Evolutionary conservation across 257 asterid genomes (phyloP).

Genomic region (Penstemon davidsonii): DNA sequence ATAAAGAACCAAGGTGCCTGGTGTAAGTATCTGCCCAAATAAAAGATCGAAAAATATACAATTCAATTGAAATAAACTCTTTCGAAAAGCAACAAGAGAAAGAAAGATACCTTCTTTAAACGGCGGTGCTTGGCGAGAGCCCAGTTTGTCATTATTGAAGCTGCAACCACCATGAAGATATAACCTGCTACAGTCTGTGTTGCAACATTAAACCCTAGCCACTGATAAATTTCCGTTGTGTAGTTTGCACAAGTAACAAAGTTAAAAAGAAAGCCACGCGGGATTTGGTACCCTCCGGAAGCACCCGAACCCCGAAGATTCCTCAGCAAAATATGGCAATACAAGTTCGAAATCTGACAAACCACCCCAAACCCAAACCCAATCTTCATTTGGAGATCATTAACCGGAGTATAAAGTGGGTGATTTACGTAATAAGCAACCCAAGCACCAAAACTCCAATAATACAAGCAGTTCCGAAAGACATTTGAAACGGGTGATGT

Average conservation of each 20-base stretch:
- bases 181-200: constrained; percentile 90
- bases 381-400: constrained; percentile 79
- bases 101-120: constrained; percentile 64
- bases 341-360: constrained; percentile 85
- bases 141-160: constrained; percentile 97
- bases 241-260: constrained; percentile 95
- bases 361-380: constrained; percentile 82
- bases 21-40: not conserved
- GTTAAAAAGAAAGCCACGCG: constrained; percentile 85
- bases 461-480: constrained; percentile 90
- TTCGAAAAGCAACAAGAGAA: constrained; percentile 10
- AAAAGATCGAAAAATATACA: not conserved
- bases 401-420: constrained; percentile 87
- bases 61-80: not conserved
- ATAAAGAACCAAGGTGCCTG: too few species aligned
- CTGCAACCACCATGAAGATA: constrained; percentile 91
- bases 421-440: constrained; percentile 89
- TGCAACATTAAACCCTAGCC: constrained; percentile 95
- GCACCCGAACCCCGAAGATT: constrained; percentile 69
- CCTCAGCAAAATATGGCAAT: constrained; percentile 90
- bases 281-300: constrained; percentile 88
- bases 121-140: constrained; percentile 96
- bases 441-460: constrained; percentile 91
- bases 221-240: constrained; percentile 96
- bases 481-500: constrained; percentile 93